A percentile compares a stretch with the other conserved stretches of the same genome.
phyloP scores from a whole-genome alignment of 2,329 filamentous ascomycete genomes.

The Emergomyces orientalis region DNA sequence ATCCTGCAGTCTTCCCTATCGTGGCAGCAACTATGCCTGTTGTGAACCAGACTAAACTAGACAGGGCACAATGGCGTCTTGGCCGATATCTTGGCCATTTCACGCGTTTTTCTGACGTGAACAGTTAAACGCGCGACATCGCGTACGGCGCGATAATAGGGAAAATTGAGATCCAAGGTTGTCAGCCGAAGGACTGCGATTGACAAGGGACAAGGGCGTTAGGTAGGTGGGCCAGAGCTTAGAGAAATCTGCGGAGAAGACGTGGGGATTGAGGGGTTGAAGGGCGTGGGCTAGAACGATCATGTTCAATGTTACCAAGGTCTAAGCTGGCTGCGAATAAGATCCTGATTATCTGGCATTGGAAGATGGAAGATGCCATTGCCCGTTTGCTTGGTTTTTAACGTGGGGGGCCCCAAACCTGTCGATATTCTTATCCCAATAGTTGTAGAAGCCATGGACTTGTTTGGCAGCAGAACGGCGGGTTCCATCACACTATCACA shows the following conservation, averaged over 20 bases:
- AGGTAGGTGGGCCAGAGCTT: not conserved
- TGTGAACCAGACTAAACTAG: not conserved
- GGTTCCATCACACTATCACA: too few relatives aligned
- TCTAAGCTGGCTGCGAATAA: too few relatives aligned
- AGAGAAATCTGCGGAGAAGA: not conserved
- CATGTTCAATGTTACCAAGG: too few relatives aligned
- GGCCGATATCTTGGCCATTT: not conserved
- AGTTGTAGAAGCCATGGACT: too few relatives aligned
- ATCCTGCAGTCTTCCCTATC: not conserved
- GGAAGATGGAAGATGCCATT: too few relatives aligned
- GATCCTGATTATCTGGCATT: too few relatives aligned
- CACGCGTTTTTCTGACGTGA: slow-evolving; percentile 2
- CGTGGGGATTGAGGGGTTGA: not conserved
- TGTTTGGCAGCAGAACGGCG: too few relatives aligned
- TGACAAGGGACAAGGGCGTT: not conserved
- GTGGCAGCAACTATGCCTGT: not conserved
- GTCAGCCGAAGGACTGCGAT: not conserved
- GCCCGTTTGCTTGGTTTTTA: too few relatives aligned
- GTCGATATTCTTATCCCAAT: too few relatives aligned
- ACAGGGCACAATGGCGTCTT: not conserved
- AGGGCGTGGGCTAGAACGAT: too few relatives aligned
- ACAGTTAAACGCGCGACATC: slow-evolving; percentile 5
- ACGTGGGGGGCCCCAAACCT: too few relatives aligned
- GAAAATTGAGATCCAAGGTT: not conserved
- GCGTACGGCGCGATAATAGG: not conserved